phyloP scores from a whole-genome alignment of 352 stramenopile species.

The Pythium volutum region DNA sequence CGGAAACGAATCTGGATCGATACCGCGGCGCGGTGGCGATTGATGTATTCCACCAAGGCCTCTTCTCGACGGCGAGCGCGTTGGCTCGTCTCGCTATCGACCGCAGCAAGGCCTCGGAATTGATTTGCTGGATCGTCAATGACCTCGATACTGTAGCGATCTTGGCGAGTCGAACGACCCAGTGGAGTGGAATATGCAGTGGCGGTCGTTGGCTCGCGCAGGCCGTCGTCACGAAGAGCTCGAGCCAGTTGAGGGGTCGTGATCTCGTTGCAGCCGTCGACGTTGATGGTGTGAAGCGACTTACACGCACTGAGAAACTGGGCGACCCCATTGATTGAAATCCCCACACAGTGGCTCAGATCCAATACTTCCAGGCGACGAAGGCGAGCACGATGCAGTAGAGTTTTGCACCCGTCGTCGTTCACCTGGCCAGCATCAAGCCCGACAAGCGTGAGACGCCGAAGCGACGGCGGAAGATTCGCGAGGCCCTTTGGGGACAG shows the following conservation, averaged over 20 bases:
- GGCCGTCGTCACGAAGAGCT: conserved; percentile 22
- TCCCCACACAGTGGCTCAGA: conserved; percentile 30
- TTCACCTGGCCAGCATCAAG: conserved; percentile 33
- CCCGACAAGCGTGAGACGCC: conserved; percentile 31
- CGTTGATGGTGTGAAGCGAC: conserved; percentile 51
- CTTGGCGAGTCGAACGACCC: neutral
- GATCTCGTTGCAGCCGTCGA: conserved; percentile 36
- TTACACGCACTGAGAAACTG: conserved; percentile 35
- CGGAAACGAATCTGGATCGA: conserved; percentile 49
- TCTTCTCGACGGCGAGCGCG: conserved; percentile 40
- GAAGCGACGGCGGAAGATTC: conserved; percentile 43
- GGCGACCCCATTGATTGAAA: conserved; percentile 29
- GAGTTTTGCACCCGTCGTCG: conserved; percentile 27
- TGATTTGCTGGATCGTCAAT: conserved; percentile 38
- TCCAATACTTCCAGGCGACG: conserved; percentile 42
- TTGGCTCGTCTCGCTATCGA: conserved; percentile 32
- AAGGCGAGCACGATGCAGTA: conserved; percentile 27
- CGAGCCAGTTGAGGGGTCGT: conserved; percentile 27
- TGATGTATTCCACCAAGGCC: conserved; percentile 14
- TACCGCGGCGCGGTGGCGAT: conserved; percentile 26
- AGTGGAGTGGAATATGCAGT: neutral
- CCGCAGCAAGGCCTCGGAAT: conserved; percentile 46
- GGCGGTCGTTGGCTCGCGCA: neutral
- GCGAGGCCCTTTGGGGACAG: conserved; percentile 38
- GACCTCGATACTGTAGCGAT: conserved; percentile 46